Conservation (phyloP, 2,329 filamentous ascomycete genomes). For the Zopfia rhizophila region DNA sequence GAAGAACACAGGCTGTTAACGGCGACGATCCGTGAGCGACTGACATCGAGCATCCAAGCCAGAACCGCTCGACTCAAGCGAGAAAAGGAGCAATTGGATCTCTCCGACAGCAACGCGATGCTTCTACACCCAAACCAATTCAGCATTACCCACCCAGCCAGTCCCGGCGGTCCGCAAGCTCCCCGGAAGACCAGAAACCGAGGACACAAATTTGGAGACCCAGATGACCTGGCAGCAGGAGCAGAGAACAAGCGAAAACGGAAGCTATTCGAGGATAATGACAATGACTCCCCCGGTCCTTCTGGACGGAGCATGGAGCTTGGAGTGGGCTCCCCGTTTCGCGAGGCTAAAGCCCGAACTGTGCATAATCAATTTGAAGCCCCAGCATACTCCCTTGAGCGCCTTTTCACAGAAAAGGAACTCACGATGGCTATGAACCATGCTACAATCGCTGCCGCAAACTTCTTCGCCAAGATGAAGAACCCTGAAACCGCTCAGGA, state of each 20-base stretch:
- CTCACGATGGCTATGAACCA: conserved; percentile 70
- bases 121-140: conserved; percentile 74
- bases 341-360: conserved; percentile 63
- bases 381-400: conserved; percentile 69
- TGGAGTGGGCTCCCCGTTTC: conserved; percentile 61
- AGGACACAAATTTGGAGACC: conserved; percentile 65
- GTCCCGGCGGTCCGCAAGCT: conserved; percentile 68
- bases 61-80: conserved; percentile 68
- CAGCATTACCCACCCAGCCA: conserved; percentile 71
- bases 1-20: conserved; percentile 71
- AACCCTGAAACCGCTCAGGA: conserved; percentile 42
- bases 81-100: conserved; percentile 74
- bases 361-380: conserved; percentile 67
- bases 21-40: conserved; percentile 68
- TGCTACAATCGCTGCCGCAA: conserved; percentile 67
- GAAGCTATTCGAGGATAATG: conserved; percentile 66
- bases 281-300: conserved; percentile 67
- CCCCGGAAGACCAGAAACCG: conserved; percentile 72
- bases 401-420: conserved; percentile 75
- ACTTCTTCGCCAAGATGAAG: conserved; percentile 67
- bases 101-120: conserved; percentile 72
- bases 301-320: conserved; percentile 59
- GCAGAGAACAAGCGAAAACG: conserved; percentile 67
- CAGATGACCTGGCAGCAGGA: conserved; percentile 58
- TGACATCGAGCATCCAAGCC: conserved; percentile 67